A percentile compares a stretch with the other conserved stretches of the same genome.
These are phyloP conservation scores for Albugo candida DNA, from an alignment of 352 stramenopile genomes.

Conservation along the genomic window DNA sequence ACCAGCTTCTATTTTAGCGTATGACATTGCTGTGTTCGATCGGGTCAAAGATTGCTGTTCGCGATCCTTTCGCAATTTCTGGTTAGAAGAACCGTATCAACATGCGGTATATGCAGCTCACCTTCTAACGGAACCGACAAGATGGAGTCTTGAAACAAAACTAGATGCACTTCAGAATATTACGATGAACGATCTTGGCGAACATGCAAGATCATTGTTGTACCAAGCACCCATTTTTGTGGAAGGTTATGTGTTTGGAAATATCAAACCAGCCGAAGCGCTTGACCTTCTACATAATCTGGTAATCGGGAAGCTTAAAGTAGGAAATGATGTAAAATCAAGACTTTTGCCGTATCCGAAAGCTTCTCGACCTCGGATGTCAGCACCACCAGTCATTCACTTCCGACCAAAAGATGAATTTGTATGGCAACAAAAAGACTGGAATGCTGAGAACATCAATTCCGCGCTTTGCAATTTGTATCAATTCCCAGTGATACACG, in stretches of 20 bases:
- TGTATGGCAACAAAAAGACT: conserved; percentile 27
- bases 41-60: conserved; percentile 70
- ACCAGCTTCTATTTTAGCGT: too few relatives aligned
- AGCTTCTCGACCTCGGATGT: neutral
- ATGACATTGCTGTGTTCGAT: conserved; percentile 18
- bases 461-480: conserved; percentile 54
- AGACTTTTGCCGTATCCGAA: neutral
- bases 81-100: conserved; percentile 81
- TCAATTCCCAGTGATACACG: conserved; percentile 19
- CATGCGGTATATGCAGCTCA: conserved; percentile 68
- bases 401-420: conserved; percentile 16
- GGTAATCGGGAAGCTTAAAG: neutral
- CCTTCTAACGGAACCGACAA: conserved; percentile 48
- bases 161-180: conserved; percentile 43
- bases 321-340: neutral
- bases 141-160: conserved; percentile 77
- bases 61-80: conserved; percentile 77
- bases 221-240: conserved; percentile 30
- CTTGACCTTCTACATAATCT: conserved; percentile 13
- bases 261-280: conserved; percentile 17
- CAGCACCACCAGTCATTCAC: neutral
- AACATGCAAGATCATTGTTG: conserved; percentile 36
- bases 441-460: conserved; percentile 56
- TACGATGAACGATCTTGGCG: conserved; percentile 22
- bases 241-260: conserved; percentile 55